Percentiles rank a stretch among this genome's conserved stretches.
Evolutionary conservation across 1,139 yeast genomes (phyloP).

Genomic region (Yamadazyma songkhlaensis): DNA sequence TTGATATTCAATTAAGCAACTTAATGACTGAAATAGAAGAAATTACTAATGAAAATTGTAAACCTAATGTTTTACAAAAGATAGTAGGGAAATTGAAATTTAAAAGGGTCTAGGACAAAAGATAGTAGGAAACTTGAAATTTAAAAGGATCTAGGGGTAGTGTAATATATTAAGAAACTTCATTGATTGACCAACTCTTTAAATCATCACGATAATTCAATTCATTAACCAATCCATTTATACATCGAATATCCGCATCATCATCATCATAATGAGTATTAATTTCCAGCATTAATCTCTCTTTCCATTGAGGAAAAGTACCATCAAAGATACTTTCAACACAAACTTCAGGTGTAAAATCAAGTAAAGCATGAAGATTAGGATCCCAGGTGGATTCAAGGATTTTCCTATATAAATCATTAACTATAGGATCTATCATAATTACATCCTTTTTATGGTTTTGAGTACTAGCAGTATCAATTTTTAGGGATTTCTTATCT

Average conservation of each 20-base stretch:
- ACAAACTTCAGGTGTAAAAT: constrained; percentile 68
- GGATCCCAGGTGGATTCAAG: constrained; percentile 79
- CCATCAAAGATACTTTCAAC: constrained; percentile 67
- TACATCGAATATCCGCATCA: constrained; percentile 43
- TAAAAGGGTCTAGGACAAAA: constrained; percentile 2
- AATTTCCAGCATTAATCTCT: constrained; percentile 21
- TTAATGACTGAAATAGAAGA: constrained; percentile 7
- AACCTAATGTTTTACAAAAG: constrained; percentile 3
- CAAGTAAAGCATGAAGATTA: constrained; percentile 55
- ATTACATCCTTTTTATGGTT: constrained; percentile 6
- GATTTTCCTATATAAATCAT: constrained; percentile 55
- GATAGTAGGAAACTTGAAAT: constrained; percentile 4
- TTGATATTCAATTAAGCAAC: constrained; percentile 6
- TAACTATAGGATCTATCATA: constrained; percentile 50
- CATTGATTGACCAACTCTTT: constrained; percentile 40
- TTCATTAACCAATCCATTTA: constrained; percentile 46
- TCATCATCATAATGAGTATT: constrained; percentile 50
- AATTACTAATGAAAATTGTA: constrained; percentile 4
- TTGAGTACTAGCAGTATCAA: not conserved
- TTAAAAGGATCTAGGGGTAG: no score
- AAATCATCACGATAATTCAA: constrained; percentile 39
- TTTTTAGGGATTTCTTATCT: not conserved
- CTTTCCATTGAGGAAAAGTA: constrained; percentile 70
- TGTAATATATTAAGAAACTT: not conserved
- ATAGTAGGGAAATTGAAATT: constrained; percentile 4